phyloP scores from a whole-genome alignment of 768 basidiomycete genomes.

The Amanita muscaria region DNA sequence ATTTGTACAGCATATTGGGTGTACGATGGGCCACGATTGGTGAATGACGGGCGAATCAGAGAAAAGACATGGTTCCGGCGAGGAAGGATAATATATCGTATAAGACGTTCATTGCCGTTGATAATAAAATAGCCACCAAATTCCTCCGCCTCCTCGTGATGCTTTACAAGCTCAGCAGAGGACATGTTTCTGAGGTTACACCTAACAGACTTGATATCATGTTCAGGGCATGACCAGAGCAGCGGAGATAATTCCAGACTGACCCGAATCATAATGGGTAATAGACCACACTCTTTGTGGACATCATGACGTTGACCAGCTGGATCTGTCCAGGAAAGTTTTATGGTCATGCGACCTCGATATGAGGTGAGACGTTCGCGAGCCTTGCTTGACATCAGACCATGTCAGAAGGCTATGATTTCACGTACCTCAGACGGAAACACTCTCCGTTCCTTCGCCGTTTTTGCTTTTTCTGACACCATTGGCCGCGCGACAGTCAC shows the following conservation, averaged over 20 bases:
- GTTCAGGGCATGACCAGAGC: background rate
- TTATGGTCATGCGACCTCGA: conserved; percentile 80
- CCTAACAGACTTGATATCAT: conserved; percentile 58
- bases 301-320: conserved; percentile 60
- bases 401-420: too few species aligned
- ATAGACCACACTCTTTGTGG: conserved; percentile 81
- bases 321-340: conserved; percentile 76
- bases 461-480: conserved; percentile 76
- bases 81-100: conserved; percentile 94
- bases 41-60: conserved; percentile 83
- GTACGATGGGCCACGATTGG: conserved; percentile 90
- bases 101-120: conserved; percentile 98
- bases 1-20: conserved; percentile 93
- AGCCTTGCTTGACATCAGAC: conserved; percentile 67
- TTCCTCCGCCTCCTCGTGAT: conserved; percentile 96
- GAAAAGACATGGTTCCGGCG: conserved; percentile 94
- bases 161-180: conserved; percentile 76
- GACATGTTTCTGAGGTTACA: conserved; percentile 87
- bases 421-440: conserved; percentile 78
- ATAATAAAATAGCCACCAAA: conserved; percentile 98
- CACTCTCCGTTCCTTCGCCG: conserved; percentile 63
- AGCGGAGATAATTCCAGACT: conserved; percentile 22
- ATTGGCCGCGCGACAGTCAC: conserved; percentile 79
- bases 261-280: conserved; percentile 97
- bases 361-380: conserved; percentile 92